Base-by-base conservation (phyloP, 2,329 filamentous ascomycete species). In the Penicillium corylophilum region DNA sequence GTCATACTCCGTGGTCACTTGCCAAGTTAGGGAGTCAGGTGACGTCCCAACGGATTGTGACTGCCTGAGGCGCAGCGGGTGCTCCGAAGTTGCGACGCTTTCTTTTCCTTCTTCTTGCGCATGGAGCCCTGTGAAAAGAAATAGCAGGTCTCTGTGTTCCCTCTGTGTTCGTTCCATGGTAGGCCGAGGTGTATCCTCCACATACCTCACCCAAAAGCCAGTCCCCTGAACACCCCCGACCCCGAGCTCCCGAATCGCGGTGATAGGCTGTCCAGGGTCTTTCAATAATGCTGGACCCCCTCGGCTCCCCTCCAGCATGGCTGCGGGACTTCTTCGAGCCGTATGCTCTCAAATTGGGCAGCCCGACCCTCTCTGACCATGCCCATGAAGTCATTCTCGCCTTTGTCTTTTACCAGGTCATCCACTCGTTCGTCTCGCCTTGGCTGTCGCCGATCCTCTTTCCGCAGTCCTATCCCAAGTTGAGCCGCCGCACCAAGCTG, bases 361-460 rank as follows among this genome's bases (percentile, higher is more conserved):
- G 86, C 35, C 74, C 78, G 16, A 80, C 81, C 10, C 77, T 86
- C 15, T 74, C 81, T 3, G 73, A 82, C 50, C 84, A 87, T 68
- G 74, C 80, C 64, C 84, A 87, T 71, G 83, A 87, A 66, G 74
- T 86, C 63, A 59, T 82, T 53, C 69, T 81, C 61, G 78, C 81
- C 48, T 79, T 81, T 57, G 52, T 69, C 44, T 71, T 83, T 61
- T 87, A 87, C 76, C 77, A 80, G 59, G 62, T 77, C 55, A 79
- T 82, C 63, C 75, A 80, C 65, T 75, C 70, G 50, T 71, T 77
- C 57, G 51, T 85, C 60, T 80, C 83, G 18, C 84, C 84, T 5
- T 68, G 68, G 46, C 62, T 86, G 50, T 84, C 81, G 40, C 69
- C 71, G 46, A 60, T 67, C 53, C 70, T 86, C 52, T 82, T 82